These are phyloP conservation scores for Fomitopsis palustris DNA, from an alignment of 1,284 basidiomycete genomes.

Conservation along the genomic window DNA sequence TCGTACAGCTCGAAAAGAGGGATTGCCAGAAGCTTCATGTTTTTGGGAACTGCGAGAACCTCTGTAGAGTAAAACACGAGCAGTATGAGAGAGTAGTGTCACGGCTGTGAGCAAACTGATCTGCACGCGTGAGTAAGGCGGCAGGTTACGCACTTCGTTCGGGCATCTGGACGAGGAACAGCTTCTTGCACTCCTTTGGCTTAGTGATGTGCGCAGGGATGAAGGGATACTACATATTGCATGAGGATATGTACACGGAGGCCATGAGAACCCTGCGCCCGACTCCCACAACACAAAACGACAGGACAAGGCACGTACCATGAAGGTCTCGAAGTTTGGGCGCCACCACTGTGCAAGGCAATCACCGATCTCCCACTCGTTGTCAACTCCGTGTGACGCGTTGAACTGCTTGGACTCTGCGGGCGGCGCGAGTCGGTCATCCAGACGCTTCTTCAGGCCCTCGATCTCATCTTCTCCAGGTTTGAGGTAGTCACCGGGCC, in stretches of 20 bases:
- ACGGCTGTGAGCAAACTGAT: neutral
- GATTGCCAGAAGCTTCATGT: slow-evolving; percentile 97
- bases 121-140: neutral
- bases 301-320: slow-evolving; percentile 54
- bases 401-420: slow-evolving; percentile 62
- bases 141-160: slow-evolving; percentile 70
- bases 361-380: slow-evolving; percentile 94
- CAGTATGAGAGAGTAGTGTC: neutral
- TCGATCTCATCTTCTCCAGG: slow-evolving; percentile 92
- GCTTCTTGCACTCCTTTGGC: slow-evolving; percentile 97
- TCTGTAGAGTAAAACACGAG: slow-evolving; percentile 48
- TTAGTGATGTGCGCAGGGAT: slow-evolving; percentile 95
- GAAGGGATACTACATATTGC: slow-evolving; percentile 80
- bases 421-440: slow-evolving; percentile 85
- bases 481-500: slow-evolving; percentile 97
- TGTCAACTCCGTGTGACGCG: slow-evolving; percentile 68
- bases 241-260: slow-evolving; percentile 7
- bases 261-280: neutral
- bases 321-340: slow-evolving; percentile 97
- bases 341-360: slow-evolving; percentile 97
- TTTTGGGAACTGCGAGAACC: slow-evolving; percentile 93
- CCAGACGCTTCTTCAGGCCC: slow-evolving; percentile 84
- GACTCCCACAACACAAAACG: neutral
- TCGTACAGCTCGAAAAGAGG: slow-evolving; percentile 97
- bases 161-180: slow-evolving; percentile 94